These are phyloP conservation scores for Oryza glumipatula DNA, from an alignment of 176 grass and related monocot species.

Conservation along the genomic window DNA sequence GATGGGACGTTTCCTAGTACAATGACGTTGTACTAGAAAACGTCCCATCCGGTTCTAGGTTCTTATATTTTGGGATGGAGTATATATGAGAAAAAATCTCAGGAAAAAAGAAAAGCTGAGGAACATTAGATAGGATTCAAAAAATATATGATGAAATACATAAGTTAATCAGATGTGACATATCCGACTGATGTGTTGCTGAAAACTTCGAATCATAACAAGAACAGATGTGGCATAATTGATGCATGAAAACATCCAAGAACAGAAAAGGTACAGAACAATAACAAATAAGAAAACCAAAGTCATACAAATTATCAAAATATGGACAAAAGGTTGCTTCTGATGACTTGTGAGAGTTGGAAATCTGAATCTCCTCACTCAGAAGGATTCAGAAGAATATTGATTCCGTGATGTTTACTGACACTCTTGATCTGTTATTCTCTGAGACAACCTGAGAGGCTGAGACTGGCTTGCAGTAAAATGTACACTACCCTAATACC, in stretches of 20 bases:
- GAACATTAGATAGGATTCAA: too few species aligned
- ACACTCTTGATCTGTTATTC: conserved; percentile 11
- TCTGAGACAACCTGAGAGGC: neutral
- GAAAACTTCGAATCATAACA: neutral
- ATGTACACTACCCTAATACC: neutral
- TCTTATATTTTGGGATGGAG: too few species aligned
- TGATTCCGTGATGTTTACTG: conserved; percentile 34
- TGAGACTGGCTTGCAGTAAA: conserved; percentile 13
- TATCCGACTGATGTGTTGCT: neutral
- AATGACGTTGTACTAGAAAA: too few species aligned
- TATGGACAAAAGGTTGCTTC: neutral
- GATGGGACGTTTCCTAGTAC: too few species aligned
- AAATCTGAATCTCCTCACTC: conserved; percentile 43
- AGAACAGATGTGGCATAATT: conserved; percentile 10
- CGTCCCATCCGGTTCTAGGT: too few species aligned
- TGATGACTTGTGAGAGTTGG: conserved; percentile 41
- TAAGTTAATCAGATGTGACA: too few species aligned
- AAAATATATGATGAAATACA: too few species aligned
- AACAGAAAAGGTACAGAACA: neutral
- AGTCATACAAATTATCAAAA: conserved; percentile 17
- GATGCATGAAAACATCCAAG: neutral
- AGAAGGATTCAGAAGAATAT: conserved; percentile 40
- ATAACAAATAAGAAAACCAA: neutral
- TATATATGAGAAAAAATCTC: too few species aligned
- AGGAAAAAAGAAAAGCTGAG: too few species aligned